These are phyloP conservation scores for Xylaria palmicola DNA, from an alignment of 495 filamentous ascomycete species.

Conservation along the genomic window DNA sequence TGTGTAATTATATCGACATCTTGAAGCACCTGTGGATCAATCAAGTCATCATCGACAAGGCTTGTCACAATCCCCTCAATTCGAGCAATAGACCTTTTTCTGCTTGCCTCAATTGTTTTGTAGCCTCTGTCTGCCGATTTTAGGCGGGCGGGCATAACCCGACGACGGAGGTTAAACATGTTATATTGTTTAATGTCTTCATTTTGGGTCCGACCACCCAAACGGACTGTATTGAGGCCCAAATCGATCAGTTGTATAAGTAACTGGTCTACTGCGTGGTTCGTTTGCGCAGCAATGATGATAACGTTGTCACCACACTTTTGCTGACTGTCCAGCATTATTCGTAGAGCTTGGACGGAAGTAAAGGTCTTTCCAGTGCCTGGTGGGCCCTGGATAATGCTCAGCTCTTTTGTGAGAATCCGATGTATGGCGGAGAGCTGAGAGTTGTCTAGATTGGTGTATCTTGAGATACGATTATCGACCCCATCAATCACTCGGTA, in stretches of 20 bases:
- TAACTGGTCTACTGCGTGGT: constrained; percentile 89
- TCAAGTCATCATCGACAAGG: constrained; percentile 52
- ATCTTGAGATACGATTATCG: constrained; percentile 18
- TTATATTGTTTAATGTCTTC: constrained; percentile 63
- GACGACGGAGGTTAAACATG: constrained; percentile 58
- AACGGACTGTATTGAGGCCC: constrained; percentile 67
- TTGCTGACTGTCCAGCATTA: constrained; percentile 63
- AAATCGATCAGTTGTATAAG: constrained; percentile 64
- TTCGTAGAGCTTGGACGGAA: constrained; percentile 67
- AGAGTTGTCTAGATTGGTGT: constrained; percentile 62
- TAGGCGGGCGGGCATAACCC: not conserved
- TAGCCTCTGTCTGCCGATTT: constrained; percentile 22
- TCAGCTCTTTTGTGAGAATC: constrained; percentile 70
- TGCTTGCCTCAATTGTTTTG: constrained; percentile 23
- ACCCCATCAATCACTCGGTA: constrained; percentile 44
- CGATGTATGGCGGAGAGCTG: constrained; percentile 67
- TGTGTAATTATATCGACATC: constrained; percentile 57
- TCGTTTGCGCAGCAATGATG: constrained; percentile 81
- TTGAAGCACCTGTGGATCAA: constrained; percentile 47
- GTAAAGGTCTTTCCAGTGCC: constrained; percentile 88
- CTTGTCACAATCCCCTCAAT: constrained; percentile 45
- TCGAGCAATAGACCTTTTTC: constrained; percentile 25
- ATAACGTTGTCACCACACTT: constrained; percentile 45
- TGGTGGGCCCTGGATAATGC: constrained; percentile 87
- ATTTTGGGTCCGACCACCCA: constrained; percentile 74